A percentile compares a stretch with the other conserved stretches of the same genome.
These are phyloP conservation scores for Lasiodiplodia gonubiensis DNA, from an alignment of 2,329 filamentous ascomycete genomes.

Conservation along the genomic window DNA sequence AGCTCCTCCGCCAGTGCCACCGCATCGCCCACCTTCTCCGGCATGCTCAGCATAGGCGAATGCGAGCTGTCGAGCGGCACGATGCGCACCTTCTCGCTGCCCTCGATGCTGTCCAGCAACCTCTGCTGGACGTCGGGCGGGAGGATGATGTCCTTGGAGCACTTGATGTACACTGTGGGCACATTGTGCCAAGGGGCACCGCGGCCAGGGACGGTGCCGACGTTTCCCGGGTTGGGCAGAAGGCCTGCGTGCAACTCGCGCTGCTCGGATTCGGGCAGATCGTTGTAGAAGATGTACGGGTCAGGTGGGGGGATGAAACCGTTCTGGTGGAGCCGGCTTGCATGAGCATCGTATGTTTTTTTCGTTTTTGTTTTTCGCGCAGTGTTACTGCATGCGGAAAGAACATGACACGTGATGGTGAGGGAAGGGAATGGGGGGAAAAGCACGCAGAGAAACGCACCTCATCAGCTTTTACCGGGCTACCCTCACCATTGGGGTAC, in stretches of 20 bases:
- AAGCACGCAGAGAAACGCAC: not conserved
- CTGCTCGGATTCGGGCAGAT: slow-evolving; percentile 30
- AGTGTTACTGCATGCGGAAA: not conserved
- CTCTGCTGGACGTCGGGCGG: slow-evolving; percentile 31
- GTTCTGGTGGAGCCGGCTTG: not conserved
- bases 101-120: slow-evolving; percentile 33
- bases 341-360: not conserved
- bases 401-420: not conserved
- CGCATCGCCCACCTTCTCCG: slow-evolving; percentile 33
- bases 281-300: slow-evolving; percentile 36
- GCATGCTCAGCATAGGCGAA: slow-evolving; percentile 37
- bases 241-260: not conserved
- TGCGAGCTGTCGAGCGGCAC: slow-evolving; percentile 34
- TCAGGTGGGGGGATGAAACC: slow-evolving; percentile 5
- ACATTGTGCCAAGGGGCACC: slow-evolving; percentile 33
- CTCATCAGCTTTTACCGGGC: not conserved
- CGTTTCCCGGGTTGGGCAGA: not conserved
- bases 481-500: not conserved
- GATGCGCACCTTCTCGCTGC: slow-evolving; percentile 31
- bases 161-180: slow-evolving; percentile 35
- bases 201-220: slow-evolving; percentile 28
- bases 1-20: slow-evolving; percentile 28
- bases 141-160: slow-evolving; percentile 34
- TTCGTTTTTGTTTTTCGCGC: too few relatives aligned
- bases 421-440: not conserved